These are phyloP conservation scores for Entomortierella beljakovae DNA, from an alignment of 192 early-diverging fungal species.

Conservation along the genomic window DNA sequence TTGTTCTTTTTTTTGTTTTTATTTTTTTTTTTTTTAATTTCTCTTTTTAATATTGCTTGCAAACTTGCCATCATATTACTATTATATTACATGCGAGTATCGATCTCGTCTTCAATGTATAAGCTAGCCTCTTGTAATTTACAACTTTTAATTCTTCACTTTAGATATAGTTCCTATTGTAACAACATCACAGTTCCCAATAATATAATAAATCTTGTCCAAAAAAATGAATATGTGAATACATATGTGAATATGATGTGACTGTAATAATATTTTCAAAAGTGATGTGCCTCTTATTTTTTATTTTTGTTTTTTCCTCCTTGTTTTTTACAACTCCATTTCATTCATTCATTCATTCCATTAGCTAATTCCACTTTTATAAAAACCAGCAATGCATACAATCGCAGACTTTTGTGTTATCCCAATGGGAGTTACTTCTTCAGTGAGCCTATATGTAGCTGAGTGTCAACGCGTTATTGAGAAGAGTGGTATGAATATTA, in stretches of 20 bases:
- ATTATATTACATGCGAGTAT: no score
- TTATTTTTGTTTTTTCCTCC: background rate
- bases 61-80: background rate
- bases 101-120: no score
- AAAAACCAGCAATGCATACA: slow-evolving; percentile 37
- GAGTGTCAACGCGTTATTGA: slow-evolving; percentile 54
- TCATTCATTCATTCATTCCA: background rate
- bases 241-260: background rate
- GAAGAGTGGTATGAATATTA: slow-evolving; percentile 31
- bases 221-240: no score
- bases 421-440: slow-evolving; percentile 54
- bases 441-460: slow-evolving; percentile 49
- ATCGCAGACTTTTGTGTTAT: slow-evolving; percentile 55
- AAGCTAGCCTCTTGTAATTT: no score
- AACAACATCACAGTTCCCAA: background rate
- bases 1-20: no score
- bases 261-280: background rate
- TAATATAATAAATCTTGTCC: no score
- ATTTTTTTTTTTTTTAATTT: background rate
- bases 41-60: no score
- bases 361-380: background rate
- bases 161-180: background rate
- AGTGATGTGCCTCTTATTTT: background rate
- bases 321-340: no score
- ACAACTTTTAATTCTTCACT: no score